Conservation (phyloP, 805 yeast species). For the Pachysolen tannophilus region DNA sequence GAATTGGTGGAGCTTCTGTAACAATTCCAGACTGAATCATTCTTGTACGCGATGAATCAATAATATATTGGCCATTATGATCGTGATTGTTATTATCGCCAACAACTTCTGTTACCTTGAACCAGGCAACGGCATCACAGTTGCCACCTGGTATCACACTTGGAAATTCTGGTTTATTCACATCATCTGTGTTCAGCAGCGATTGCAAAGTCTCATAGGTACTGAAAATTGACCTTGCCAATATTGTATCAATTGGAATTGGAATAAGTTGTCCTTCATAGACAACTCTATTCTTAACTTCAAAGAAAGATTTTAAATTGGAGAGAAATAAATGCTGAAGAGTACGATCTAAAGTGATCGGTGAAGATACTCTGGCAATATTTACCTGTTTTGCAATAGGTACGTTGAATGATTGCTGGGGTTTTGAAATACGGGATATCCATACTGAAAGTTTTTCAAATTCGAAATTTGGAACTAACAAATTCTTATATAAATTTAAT, state of each 20-base stretch:
- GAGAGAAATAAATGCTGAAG: slow-evolving; percentile 54
- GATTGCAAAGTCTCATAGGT: slow-evolving; percentile 18
- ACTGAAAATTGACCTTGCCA: slow-evolving; percentile 49
- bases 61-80: slow-evolving; percentile 33
- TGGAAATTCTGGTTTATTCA: slow-evolving; percentile 17
- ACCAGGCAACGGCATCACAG: slow-evolving; percentile 81
- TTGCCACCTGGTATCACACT: slow-evolving; percentile 47
- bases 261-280: slow-evolving; percentile 65
- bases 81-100: slow-evolving; percentile 20
- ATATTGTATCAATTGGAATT: slow-evolving; percentile 61
- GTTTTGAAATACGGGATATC: slow-evolving; percentile 14
- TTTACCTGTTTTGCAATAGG: slow-evolving; percentile 56
- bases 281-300: slow-evolving; percentile 48
- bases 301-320: slow-evolving; percentile 56
- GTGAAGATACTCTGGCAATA: slow-evolving; percentile 61
- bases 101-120: slow-evolving; percentile 50
- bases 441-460: slow-evolving; percentile 2
- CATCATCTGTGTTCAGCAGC: slow-evolving; percentile 6
- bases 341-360: slow-evolving; percentile 55
- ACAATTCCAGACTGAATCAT: slow-evolving; percentile 63
- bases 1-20: slow-evolving; percentile 27
- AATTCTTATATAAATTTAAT: slow-evolving; percentile 29
- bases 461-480: slow-evolving; percentile 15
- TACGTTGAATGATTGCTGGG: slow-evolving; percentile 17
- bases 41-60: slow-evolving; percentile 63